phyloP scores from a whole-genome alignment of 805 yeast genomes.

The Ogataea paraovalis region DNA sequence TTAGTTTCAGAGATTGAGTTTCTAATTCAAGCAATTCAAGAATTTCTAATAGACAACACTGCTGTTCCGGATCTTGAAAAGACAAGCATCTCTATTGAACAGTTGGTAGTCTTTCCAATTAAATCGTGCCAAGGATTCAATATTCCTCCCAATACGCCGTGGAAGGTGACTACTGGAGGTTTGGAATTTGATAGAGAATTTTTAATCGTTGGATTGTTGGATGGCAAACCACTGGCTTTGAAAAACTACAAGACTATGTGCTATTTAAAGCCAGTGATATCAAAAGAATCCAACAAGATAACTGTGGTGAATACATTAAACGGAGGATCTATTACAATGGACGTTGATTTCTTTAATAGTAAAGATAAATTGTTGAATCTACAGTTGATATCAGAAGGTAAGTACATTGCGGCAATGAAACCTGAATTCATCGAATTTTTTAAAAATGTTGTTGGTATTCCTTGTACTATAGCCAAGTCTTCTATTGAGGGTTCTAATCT shows the following conservation, averaged over 20 bases:
- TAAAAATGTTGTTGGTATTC: conserved; percentile 24
- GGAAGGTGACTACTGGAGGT: conserved; percentile 32
- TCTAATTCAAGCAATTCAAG: conserved; percentile 24
- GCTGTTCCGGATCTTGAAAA: not conserved
- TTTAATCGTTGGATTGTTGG: conserved; percentile 30
- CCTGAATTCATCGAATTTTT: conserved; percentile 27
- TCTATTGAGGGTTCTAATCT: conserved; percentile 7
- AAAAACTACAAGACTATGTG: conserved; percentile 35
- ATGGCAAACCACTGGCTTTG: conserved; percentile 28
- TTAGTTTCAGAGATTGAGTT: conserved; percentile 30
- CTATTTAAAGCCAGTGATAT: conserved; percentile 30
- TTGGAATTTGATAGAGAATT: conserved; percentile 39
- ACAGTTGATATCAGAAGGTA: conserved; percentile 3
- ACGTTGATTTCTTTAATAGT: not conserved
- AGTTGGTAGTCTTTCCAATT: conserved; percentile 36
- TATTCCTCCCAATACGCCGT: conserved; percentile 21
- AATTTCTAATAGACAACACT: not conserved
- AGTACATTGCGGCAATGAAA: conserved; percentile 12
- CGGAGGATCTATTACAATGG: conserved; percentile 1
- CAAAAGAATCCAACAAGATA: conserved; percentile 3
- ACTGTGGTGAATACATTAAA: conserved; percentile 4
- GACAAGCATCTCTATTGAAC: conserved; percentile 13
- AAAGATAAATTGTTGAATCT: not conserved
- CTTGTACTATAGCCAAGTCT: conserved; percentile 34
- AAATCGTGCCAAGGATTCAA: conserved; percentile 38